These are phyloP conservation scores for Xylaria digitata DNA, from an alignment of 2,329 filamentous ascomycete species.

Conservation along the genomic window DNA sequence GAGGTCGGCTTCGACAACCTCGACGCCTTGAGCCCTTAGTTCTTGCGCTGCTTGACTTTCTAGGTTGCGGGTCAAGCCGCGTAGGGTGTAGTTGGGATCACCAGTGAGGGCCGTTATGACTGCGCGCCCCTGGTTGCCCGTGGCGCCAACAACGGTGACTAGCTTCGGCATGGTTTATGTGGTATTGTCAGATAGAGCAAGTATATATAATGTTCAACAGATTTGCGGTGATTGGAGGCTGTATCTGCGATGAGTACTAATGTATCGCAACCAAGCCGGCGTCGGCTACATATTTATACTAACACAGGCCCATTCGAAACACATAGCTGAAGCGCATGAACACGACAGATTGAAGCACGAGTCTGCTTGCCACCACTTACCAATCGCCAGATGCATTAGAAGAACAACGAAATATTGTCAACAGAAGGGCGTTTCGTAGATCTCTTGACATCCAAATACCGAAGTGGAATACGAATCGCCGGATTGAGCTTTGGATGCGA, in stretches of 20 bases:
- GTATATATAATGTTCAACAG: neutral
- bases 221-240: neutral
- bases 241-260: neutral
- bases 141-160: conserved; percentile 34
- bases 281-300: conserved; percentile 3
- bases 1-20: conserved; percentile 24
- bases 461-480: neutral
- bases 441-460: neutral
- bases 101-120: conserved; percentile 25
- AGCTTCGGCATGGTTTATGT: conserved; percentile 24
- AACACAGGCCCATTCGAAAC: neutral
- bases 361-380: neutral
- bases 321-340: neutral
- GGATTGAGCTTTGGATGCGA: conserved; percentile 18
- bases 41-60: conserved; percentile 15
- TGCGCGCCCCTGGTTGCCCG: conserved; percentile 28
- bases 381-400: neutral
- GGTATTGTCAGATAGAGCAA: neutral
- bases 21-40: conserved; percentile 17
- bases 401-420: neutral
- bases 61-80: conserved; percentile 30
- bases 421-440: neutral
- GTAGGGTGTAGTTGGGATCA: conserved; percentile 31
- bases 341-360: neutral
- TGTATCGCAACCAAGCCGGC: neutral